A percentile compares a stretch with the other conserved stretches of the same genome.
These are phyloP conservation scores for Candida yuanshanica DNA, from an alignment of 805 yeast species.

Conservation along the genomic window DNA sequence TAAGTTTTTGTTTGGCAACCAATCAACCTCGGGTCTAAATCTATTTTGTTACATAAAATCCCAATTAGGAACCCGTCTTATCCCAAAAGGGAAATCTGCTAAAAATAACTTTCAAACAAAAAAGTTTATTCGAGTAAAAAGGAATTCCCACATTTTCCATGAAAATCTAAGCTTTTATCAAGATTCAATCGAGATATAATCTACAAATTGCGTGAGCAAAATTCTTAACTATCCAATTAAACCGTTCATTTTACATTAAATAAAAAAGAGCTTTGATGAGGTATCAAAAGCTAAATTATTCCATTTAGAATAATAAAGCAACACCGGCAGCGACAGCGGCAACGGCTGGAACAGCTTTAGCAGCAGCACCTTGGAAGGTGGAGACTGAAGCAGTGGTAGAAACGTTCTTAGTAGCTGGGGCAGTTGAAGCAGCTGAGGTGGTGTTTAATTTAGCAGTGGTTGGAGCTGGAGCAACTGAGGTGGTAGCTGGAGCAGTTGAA, in stretches of 20 bases:
- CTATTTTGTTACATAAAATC: no score
- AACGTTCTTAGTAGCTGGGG: slow-evolving; percentile 11
- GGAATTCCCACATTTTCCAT: no score
- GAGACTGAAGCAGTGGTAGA: slow-evolving; percentile 22
- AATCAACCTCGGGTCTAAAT: no score
- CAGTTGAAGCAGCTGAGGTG: slow-evolving; percentile 5
- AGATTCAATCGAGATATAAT: no score
- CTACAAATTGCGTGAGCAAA: neutral
- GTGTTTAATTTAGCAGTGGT: no score
- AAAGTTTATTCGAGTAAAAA: no score
- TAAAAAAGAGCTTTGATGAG: slow-evolving; percentile 1
- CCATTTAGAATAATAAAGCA: slow-evolving; percentile 40
- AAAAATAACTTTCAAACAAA: no score
- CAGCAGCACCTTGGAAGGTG: slow-evolving; percentile 40
- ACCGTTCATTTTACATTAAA: neutral
- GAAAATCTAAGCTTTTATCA: no score
- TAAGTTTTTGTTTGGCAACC: no score
- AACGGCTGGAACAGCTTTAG: slow-evolving; percentile 39
- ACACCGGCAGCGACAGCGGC: slow-evolving; percentile 46
- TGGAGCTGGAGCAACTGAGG: no score
- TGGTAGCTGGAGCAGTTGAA: slow-evolving; percentile 5
- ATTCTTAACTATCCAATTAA: neutral
- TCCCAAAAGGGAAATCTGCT: no score
- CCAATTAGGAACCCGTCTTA: no score
- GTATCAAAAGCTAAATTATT: slow-evolving; percentile 2